These are phyloP conservation scores for Candida succiphila DNA, from an alignment of 805 yeast genomes.

Conservation along the genomic window DNA sequence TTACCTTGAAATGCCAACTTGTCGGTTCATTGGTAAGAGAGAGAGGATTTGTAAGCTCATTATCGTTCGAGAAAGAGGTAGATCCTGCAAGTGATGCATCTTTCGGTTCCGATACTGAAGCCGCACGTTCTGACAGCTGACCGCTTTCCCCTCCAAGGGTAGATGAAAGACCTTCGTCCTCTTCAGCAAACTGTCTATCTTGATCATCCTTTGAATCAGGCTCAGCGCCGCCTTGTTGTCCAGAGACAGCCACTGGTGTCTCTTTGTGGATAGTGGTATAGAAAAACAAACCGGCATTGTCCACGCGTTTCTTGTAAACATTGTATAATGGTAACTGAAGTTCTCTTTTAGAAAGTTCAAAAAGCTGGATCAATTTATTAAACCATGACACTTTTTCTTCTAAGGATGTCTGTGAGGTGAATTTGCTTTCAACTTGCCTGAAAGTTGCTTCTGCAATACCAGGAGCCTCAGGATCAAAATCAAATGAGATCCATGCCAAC, in stretches of 20 bases:
- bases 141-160: slow-evolving; percentile 1
- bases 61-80: no score
- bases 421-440: slow-evolving; percentile 12
- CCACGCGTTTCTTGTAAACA: slow-evolving; percentile 17
- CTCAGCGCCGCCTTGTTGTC: slow-evolving; percentile 2
- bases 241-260: not conserved
- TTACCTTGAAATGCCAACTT: slow-evolving; percentile 44
- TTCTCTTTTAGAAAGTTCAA: slow-evolving; percentile 14
- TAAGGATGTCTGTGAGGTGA: slow-evolving; percentile 5
- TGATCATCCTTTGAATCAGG: slow-evolving; percentile 1
- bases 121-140: no score
- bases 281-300: slow-evolving; percentile 22
- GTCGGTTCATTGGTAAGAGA: slow-evolving; percentile 53
- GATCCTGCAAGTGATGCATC: no score
- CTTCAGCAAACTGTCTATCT: not conserved
- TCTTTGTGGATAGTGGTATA: no score
- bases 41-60: no score
- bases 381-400: slow-evolving; percentile 18
- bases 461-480: slow-evolving; percentile 13
- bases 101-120: no score
- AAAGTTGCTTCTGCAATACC: slow-evolving; percentile 12
- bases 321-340: slow-evolving; percentile 13
- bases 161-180: slow-evolving; percentile 1
- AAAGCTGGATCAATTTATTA: slow-evolving; percentile 15
- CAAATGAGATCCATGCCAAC: slow-evolving; percentile 23